Evolutionary conservation across 2,329 filamentous ascomycete genomes (phyloP).

Genomic region (Penicillium polonicum): DNA sequence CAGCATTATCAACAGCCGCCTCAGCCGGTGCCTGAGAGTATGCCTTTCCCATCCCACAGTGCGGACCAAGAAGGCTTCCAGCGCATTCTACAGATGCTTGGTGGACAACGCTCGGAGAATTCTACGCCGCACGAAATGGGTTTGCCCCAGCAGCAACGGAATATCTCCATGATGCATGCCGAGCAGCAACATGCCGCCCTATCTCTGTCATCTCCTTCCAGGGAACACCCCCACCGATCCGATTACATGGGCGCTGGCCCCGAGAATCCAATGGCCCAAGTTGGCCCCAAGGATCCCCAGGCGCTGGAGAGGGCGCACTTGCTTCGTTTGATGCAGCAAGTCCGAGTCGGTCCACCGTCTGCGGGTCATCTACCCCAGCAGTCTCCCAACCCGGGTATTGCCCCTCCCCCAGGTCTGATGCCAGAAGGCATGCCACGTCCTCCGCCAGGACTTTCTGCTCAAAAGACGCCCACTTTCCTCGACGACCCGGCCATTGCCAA

Average conservation of each 20-base stretch:
- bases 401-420: constrained; percentile 37
- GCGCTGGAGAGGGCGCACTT: constrained; percentile 75
- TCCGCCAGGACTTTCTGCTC: constrained; percentile 35
- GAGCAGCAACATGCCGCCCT: constrained; percentile 29
- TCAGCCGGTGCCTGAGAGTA: constrained; percentile 36
- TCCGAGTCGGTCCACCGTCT: constrained; percentile 36
- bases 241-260: constrained; percentile 34
- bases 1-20: constrained; percentile 14
- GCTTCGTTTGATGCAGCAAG: constrained; percentile 75
- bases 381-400: constrained; percentile 30
- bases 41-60: constrained; percentile 41
- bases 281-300: constrained; percentile 42
- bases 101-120: constrained; percentile 51
- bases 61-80: constrained; percentile 85
- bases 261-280: constrained; percentile 31
- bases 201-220: constrained; percentile 34
- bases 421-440: constrained; percentile 37
- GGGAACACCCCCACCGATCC: constrained; percentile 30
- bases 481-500: constrained; percentile 47
- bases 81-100: constrained; percentile 76
- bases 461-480: constrained; percentile 40
- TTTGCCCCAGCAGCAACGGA: constrained; percentile 29
- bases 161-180: constrained; percentile 30
- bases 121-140: constrained; percentile 46
- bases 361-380: constrained; percentile 30